Evolutionary conservation across 208 protist genomes (phyloP), one percentile per base, ranked within the genome.

Genomic region (Leishmania major): DNA sequence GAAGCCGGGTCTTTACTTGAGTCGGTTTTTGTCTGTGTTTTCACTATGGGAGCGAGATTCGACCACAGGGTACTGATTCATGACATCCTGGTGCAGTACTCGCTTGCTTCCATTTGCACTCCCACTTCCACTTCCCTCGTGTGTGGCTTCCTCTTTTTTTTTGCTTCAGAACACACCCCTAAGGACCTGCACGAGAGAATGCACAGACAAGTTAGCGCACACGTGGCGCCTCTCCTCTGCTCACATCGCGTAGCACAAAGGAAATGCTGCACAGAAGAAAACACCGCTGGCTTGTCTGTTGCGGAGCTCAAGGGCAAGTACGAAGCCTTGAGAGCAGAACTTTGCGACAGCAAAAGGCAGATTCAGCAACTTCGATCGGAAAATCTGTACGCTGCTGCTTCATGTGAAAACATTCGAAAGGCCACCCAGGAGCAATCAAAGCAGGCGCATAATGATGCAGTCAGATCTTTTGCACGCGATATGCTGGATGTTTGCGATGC

Each of bases 401-500:
- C 85, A 2, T 89, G 87, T 35, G 79, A 95, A 15, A 96, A 96
- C 40, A 60, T 84, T n/a, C 85, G 93, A 1, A 93, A 90, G 59
- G 79, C 86, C 35, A 80, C 74, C 15, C 49, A 57, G 0, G 76
- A 85, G 25, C 79, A 87, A 22, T 80, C 88, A 10, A 78, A 88
- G 31, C 84, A 73, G 8, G 91, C 88, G 0, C 85, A 91, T 64
- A 25, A 53, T 15, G 75, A 84, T 53, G 91, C 78, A 6, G 51
- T 89, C 10, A 70, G 72, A 67, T 71, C 79, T 7, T 96, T 96
- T 77, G 92, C 92, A 31, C 86, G 84, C 37, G 86, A 92, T 53
- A 84, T 96, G 69, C 59, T 96, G 11, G 89, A 95, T 45, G 81
- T 92, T 13, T 89, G 76, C 7, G 93, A 96, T 74, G 89, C 83